Evolutionary conservation across 257 asterid genomes (phyloP).

Genomic region (Capsicum pubescens): DNA sequence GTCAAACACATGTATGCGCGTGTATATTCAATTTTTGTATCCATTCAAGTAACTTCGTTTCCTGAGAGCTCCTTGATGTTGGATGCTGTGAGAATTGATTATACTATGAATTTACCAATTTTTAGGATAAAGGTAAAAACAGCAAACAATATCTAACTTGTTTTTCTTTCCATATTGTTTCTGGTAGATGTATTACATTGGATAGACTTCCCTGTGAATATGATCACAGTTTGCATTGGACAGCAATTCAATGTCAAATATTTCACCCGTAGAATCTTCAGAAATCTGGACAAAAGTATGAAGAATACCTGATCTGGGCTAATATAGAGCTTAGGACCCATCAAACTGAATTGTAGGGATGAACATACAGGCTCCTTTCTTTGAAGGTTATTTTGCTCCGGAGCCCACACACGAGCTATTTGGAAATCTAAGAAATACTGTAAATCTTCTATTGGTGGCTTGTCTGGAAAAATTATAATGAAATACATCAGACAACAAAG

Average conservation of each 20-base stretch:
- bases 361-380: constrained; percentile 95
- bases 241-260: not conserved
- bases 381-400: constrained; percentile 85
- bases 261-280: not conserved
- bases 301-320: constrained; percentile 91
- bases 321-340: constrained; percentile 97
- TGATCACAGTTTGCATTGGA: too few relatives aligned
- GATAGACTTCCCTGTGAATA: not conserved
- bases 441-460: constrained; percentile 98
- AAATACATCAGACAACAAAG: not conserved
- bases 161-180: not conserved
- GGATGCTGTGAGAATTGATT: not conserved
- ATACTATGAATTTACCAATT: not conserved
- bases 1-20: not conserved
- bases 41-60: not conserved
- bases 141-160: not conserved
- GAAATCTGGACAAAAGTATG: not conserved
- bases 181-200: not conserved
- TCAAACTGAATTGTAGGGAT: constrained; percentile 92
- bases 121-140: not conserved
- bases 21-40: not conserved
- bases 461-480: constrained; percentile 60
- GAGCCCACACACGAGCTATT: constrained; percentile 95
- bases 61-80: not conserved
- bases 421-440: constrained; percentile 98